Conservation (phyloP, 2,329 filamentous ascomycete species). For the Aspergillus caelatus region DNA sequence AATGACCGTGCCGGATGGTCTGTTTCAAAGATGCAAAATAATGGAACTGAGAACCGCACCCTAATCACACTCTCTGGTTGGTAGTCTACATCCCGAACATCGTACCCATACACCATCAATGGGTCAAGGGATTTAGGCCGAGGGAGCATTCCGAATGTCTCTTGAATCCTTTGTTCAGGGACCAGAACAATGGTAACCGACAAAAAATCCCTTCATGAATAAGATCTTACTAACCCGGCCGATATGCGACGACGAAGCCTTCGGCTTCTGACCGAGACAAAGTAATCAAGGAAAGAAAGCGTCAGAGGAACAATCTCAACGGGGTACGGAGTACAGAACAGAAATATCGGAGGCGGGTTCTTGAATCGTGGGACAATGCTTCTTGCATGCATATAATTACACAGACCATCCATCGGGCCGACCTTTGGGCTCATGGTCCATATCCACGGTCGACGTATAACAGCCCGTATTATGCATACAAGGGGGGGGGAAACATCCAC, state of each 20-base stretch:
- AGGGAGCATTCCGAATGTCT: not conserved
- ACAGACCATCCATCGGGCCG: slow-evolving; percentile 9
- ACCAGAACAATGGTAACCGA: not conserved
- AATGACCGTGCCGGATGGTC: not conserved
- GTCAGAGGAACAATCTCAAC: not conserved
- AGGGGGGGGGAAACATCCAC: not conserved
- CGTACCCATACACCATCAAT: not conserved
- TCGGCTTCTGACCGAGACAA: slow-evolving; percentile 1
- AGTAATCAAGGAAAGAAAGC: not conserved
- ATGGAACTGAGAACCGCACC: not conserved
- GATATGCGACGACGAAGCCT: not conserved
- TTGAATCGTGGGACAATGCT: not conserved
- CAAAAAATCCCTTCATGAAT: not conserved
- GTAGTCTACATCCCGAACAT: too few species aligned
- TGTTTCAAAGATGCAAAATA: not conserved
- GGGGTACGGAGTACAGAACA: not conserved
- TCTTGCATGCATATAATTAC: slow-evolving; percentile 5
- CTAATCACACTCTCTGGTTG: too few species aligned
- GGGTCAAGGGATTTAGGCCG: not conserved
- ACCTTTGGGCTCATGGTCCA: not conserved
- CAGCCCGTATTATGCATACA: slow-evolving; percentile 1
- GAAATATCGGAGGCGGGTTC: not conserved
- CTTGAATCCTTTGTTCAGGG: not conserved
- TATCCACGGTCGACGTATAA: not conserved
- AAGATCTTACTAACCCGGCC: not conserved